Base-by-base conservation (phyloP, 192 early-diverging fungal species). In the Jimgerdemannia lactiflua region DNA sequence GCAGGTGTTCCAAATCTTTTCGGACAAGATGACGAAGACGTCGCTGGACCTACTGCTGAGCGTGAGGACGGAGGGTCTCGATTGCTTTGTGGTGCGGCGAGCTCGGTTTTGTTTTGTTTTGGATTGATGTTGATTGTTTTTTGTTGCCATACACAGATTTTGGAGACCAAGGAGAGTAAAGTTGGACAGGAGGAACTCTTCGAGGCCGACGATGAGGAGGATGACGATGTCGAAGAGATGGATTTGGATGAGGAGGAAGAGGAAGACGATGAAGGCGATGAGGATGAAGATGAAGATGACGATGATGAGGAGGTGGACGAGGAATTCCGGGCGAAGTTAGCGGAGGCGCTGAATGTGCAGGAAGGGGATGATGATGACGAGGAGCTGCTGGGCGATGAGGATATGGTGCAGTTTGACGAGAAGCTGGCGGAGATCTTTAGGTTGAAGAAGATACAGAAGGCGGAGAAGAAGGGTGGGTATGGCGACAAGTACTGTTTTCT, bases 401-500 rank as follows among this genome's bases (percentile, higher is more conserved):
- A 84, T 18, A 85, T 85, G 77, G 82, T 68, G 17, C 83, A 83
- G 49, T 97, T 95, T 84, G 97, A 99, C 81, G 90, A 91, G 65
- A 97, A 99, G 80, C 83, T 99, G 66, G 91, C 92, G 8, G 97
- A 97, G 77, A 95, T 99, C 70, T 99, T 99, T 82, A 85, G 84
- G 54, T 89, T 96, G 73, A 89, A 90, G 80, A 94, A 95, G 86
- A 82, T 91, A 70, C 83, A 89, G 64, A 96, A 95, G 86, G 77
- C 75, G 7, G 92, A 90, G n/a, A 89, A 91, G 75, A 95, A 94
- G 83, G 83, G 88, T 91, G 72, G 49, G 68, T 69, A 10, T 4
- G 10, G 6, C 14, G 14, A 59, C 49, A 59, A 59, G 2, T 6
- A 0, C 14, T 59, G 14, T 59, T 82, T 40, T 18, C 14, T n/a